phyloP scores from a whole-genome alignment of 495 filamentous ascomycete species.

The Hyaloscypha bicolor region DNA sequence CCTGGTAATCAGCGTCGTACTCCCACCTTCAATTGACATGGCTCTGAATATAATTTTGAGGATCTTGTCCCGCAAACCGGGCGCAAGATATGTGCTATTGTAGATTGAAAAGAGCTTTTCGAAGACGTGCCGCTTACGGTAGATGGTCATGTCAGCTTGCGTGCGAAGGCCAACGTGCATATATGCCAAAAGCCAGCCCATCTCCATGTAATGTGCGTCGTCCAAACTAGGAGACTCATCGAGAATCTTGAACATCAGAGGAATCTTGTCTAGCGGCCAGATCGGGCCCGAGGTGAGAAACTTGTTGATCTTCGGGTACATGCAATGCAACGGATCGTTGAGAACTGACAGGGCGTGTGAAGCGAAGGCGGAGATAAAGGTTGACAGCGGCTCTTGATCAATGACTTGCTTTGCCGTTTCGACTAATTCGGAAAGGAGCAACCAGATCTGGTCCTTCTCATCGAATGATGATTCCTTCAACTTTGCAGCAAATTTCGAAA shows the following conservation, averaged over 20 bases:
- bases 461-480: constrained; percentile 70
- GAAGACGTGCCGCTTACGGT: constrained; percentile 76
- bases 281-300: constrained; percentile 76
- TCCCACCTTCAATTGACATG: constrained; percentile 73
- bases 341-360: constrained; percentile 68
- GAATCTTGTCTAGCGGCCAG: constrained; percentile 75
- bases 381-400: constrained; percentile 63
- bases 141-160: constrained; percentile 73
- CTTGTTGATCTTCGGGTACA: constrained; percentile 85
- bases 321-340: constrained; percentile 73
- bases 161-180: constrained; percentile 65
- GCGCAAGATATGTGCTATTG: constrained; percentile 59
- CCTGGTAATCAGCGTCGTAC: constrained; percentile 82
- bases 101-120: constrained; percentile 76
- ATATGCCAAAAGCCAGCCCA: constrained; percentile 79
- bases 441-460: constrained; percentile 74
- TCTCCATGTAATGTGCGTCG: constrained; percentile 73
- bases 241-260: constrained; percentile 74
- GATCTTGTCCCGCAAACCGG: constrained; percentile 63
- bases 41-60: constrained; percentile 73
- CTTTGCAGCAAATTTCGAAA: constrained; percentile 64
- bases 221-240: constrained; percentile 69
- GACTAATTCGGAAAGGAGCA: constrained; percentile 75
- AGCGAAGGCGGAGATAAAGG: constrained; percentile 73
- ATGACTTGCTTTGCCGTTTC: constrained; percentile 66